Evolutionary conservation across 78 protist genomes (phyloP).

Genomic region (Protostelium mycophagum): DNA sequence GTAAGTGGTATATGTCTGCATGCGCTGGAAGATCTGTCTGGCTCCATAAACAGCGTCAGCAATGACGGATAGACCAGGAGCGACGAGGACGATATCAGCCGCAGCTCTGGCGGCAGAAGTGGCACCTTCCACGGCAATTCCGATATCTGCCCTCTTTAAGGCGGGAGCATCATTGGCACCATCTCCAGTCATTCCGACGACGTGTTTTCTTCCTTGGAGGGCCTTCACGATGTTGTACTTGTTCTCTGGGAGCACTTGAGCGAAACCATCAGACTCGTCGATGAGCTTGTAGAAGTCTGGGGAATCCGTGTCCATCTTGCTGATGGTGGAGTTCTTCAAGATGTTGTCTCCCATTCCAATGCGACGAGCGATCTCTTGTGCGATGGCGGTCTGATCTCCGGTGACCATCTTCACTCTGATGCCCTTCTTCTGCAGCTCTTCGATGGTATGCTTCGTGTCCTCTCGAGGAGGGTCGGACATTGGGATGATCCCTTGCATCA

Average conservation of each 20-base stretch:
- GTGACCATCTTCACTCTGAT: constrained; percentile 57
- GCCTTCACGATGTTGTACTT: constrained; percentile 60
- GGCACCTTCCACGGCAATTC: constrained; percentile 59
- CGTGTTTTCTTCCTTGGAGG: constrained; percentile 26
- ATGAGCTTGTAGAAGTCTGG: constrained; percentile 80
- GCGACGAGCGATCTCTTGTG: constrained; percentile 64
- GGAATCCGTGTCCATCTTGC: constrained; percentile 56
- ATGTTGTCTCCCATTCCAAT: constrained; percentile 88
- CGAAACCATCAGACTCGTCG: constrained; percentile 81
- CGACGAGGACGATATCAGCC: constrained; percentile 50
- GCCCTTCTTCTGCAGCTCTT: constrained; percentile 7
- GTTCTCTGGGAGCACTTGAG: constrained; percentile 84
- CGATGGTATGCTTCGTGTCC: constrained; percentile 42
- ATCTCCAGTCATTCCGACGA: constrained; percentile 62
- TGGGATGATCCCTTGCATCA: constrained; percentile 69
- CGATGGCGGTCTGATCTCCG: constrained; percentile 57
- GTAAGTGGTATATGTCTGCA: constrained; percentile 13
- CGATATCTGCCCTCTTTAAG: constrained; percentile 52
- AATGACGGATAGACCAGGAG: constrained; percentile 64
- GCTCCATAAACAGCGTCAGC: constrained; percentile 48
- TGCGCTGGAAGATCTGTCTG: constrained; percentile 65
- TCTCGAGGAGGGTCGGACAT: constrained; percentile 61
- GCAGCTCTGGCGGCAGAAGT: constrained; percentile 57
- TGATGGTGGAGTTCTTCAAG: constrained; percentile 74
- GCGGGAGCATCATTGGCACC: constrained; percentile 48